These are phyloP conservation scores for Coffea eugenioides DNA, from an alignment of 257 asterid species.

Conservation along the genomic window DNA sequence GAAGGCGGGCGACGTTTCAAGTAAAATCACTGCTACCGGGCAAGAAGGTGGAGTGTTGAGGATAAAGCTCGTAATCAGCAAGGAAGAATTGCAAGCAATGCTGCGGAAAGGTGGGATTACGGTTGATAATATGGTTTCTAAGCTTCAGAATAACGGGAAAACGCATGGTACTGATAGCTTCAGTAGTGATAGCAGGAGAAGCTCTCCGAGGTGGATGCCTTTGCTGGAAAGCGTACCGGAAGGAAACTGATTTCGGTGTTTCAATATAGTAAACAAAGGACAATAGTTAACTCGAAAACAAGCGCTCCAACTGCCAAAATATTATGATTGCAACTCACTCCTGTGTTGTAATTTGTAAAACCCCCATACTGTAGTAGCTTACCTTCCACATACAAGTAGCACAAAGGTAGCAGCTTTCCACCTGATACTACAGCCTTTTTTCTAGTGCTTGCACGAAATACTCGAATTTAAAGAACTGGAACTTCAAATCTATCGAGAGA, in stretches of 20 bases:
- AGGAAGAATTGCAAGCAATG: slow-evolving; percentile 65
- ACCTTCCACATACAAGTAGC: background rate
- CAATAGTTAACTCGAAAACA: background rate
- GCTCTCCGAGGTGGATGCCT: slow-evolving; percentile 23
- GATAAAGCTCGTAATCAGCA: slow-evolving; percentile 69
- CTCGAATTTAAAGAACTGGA: background rate
- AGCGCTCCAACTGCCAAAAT: background rate
- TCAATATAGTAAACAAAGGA: background rate
- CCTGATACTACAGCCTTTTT: background rate
- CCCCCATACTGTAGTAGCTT: background rate
- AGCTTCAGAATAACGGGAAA: slow-evolving; percentile 26
- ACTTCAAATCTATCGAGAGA: background rate
- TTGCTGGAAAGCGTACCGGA: slow-evolving; percentile 46
- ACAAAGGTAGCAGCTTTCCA: background rate
- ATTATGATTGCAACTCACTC: background rate
- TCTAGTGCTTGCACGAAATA: no score
- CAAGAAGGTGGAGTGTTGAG: slow-evolving; percentile 44
- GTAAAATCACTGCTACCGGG: slow-evolving; percentile 32
- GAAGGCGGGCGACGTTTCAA: slow-evolving; percentile 43
- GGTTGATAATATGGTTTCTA: slow-evolving; percentile 39
- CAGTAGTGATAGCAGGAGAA: slow-evolving; percentile 12
- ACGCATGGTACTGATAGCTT: slow-evolving; percentile 14
- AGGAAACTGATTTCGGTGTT: slow-evolving; percentile 24
- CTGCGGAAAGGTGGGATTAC: slow-evolving; percentile 46
- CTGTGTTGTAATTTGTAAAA: background rate